Evolutionary conservation across 208 protist species (phyloP), one percentile per base, ranked within the genome.

Genomic region (Vickermania spadyakhi): DNA sequence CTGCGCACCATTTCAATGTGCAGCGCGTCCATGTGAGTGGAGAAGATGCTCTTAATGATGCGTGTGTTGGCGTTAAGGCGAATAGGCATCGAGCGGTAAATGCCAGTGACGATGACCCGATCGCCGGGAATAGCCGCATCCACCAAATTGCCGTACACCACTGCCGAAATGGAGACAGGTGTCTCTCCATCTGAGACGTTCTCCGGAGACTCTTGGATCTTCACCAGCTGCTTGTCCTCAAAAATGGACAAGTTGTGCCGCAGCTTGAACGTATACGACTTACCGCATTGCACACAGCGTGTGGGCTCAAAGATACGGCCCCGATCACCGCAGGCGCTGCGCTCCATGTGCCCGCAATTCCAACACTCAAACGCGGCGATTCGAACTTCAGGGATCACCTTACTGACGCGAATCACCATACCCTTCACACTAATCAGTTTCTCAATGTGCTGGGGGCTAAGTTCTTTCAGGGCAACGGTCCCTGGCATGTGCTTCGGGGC

Each of bases 101-200:
- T 96, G 30, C 99, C 98, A 0, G 98, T 99, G 14, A 99, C 82
- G 13, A 98, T 79, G 1, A 99, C 80, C 53, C 97, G 93, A 62
- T 99, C 98, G 45, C 98, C 98, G 0, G 98, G 97, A 53, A 96
- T 93, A 3, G 93, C 81, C 7, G 76, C 62, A 62, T 99, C 98
- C n/a, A 99, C 96, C 41, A 99, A 72, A 27, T 77, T 73, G 30
- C 97, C 93, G 72, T 97, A 99, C 3, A 93, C 84, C 5, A 97
- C 91, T 1, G 99, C 56, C 7, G 81, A 94, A 3, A 99, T 96
- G 0, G 97, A 98, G 52, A 98, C 86, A 13, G 99, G 99, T 23
- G 98, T 99, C 64, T 99, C 98, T 36, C 99, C 99, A 51, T 99
- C 96, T 18, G 97, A 89, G n/a, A 99, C 97, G 56, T 86, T 59